Percentiles rank a stretch among this genome's conserved stretches.
Conservation (phyloP, 345 rosid genomes). For the Corchorus olitorius region DNA sequence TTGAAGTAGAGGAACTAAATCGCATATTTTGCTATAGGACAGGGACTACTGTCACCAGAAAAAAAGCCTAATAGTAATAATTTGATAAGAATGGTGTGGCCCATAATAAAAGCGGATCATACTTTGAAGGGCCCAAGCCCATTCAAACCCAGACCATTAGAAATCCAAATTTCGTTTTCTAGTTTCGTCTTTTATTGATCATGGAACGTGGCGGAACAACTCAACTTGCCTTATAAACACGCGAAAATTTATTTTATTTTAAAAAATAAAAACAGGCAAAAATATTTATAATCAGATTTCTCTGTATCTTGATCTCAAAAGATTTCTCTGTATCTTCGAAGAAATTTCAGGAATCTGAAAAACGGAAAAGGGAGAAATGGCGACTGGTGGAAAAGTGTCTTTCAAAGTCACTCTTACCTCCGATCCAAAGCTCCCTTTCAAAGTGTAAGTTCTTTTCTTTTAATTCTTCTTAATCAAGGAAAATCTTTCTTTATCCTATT, state of each 20-base stretch:
- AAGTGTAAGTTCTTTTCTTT: constrained; percentile 56
- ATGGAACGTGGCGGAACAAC: too few species aligned
- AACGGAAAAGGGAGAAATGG: constrained; percentile 46
- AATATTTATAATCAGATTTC: background rate
- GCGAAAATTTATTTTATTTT: background rate
- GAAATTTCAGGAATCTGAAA: constrained; percentile 3
- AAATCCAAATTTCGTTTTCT: background rate
- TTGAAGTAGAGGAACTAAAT: too few species aligned
- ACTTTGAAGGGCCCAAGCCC: background rate
- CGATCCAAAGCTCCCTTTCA: constrained; percentile 98
- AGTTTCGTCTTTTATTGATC: too few species aligned
- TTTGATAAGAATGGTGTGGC: too few species aligned
- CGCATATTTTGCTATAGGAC: too few species aligned
- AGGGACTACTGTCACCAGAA: too few species aligned
- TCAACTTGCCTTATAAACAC: background rate
- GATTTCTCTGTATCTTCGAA: background rate
- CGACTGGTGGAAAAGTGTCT: constrained; percentile 84
- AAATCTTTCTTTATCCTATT: background rate
- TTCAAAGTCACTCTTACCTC: constrained; percentile 97
- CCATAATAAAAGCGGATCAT: background rate
- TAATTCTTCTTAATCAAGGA: background rate
- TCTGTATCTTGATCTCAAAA: too few species aligned
- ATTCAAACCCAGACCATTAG: background rate
- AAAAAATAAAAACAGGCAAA: background rate
- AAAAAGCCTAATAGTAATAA: too few species aligned